Base-by-base conservation (phyloP, 108 stramenopile genomes). In the Schizochytrium sp. region DNA sequence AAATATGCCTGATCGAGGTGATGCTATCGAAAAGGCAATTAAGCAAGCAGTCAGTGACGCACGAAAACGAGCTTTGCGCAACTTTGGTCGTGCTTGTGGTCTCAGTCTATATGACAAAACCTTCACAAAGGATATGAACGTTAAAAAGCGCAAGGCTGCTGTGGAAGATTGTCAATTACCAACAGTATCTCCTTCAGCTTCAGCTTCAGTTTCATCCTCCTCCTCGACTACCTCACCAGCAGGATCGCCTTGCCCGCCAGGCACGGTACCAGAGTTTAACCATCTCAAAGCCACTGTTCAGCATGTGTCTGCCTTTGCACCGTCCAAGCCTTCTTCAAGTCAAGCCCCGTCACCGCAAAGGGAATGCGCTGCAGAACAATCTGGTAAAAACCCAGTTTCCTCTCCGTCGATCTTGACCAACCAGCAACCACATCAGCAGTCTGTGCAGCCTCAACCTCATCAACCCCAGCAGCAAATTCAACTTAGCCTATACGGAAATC, bases 1-100 rank as follows among this genome's bases (percentile, higher is more conserved):
- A 15, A 87, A 87, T 57, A 87, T 87, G 87, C 87, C 87, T 13
- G 57, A 87, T 57, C 87, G 87, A 4, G 87, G 55, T 45, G 87
- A 56, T 38, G 87, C 87, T 57, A 58, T 56, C 56, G 87, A 56
- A 38, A 87, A 87, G 87, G 87, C 87, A 10, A 28, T 56, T 38
- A 87, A 87, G 56, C 55, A 56, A 2, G 87, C 87, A n/a, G 87
- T 58, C 1, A 56, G 55, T 19, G 87, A 87, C 87, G 87, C 87
- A 44, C 55, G 87, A 15, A 87, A 87, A 57, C 87, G 87, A 38
- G 50, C 55, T n/a, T 57, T 87, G 12, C 55, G 87, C 4, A 56
- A 44, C n/a, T 87, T 87, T 55, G 76, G 76, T 42, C 76, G 76
- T 28, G 53, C 50, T 7, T 83, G 76, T 40, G 76, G 76, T 10